phyloP scores from a whole-genome alignment of 2,329 filamentous ascomycete species.

The Macrophomina pseudophaseolina region DNA sequence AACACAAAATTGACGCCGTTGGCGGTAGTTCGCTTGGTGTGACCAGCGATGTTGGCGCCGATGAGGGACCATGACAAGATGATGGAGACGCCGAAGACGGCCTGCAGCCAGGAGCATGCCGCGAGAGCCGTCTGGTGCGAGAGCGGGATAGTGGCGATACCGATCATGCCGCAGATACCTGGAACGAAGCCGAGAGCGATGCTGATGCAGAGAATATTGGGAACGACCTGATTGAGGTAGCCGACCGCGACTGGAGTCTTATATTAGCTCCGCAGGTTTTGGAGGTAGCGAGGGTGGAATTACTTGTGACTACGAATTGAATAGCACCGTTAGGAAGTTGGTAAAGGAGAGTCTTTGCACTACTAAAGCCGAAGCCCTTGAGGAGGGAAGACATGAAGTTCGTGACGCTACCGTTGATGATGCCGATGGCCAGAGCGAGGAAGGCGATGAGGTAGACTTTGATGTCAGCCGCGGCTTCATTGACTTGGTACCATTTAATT shows the following conservation, averaged over 20 bases:
- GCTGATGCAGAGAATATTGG: slow-evolving; percentile 25
- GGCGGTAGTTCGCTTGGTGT: slow-evolving; percentile 6
- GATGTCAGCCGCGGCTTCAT: slow-evolving; percentile 48
- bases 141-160: slow-evolving; percentile 12
- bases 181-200: slow-evolving; percentile 25
- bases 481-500: slow-evolving; percentile 43
- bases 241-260: neutral
- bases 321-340: slow-evolving; percentile 1
- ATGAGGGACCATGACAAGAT: slow-evolving; percentile 2
- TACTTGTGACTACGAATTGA: slow-evolving; percentile 25
- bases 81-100: neutral
- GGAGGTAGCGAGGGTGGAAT: neutral
- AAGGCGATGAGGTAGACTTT: slow-evolving; percentile 47
- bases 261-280: neutral
- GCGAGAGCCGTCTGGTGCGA: slow-evolving; percentile 14
- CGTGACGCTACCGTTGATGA: slow-evolving; percentile 56
- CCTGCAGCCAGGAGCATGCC: neutral
- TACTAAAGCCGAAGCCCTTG: slow-evolving; percentile 48
- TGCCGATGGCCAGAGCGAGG: slow-evolving; percentile 50
- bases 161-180: slow-evolving; percentile 9
- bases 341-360: neutral
- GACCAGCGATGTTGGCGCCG: slow-evolving; percentile 15
- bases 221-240: neutral
- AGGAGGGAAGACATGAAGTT: slow-evolving; percentile 56
- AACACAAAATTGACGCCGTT: neutral